A percentile compares a stretch with the other conserved stretches of the same genome.
phyloP scores from a whole-genome alignment of 352 stramenopile genomes.

The Phytophthora cactorum region DNA sequence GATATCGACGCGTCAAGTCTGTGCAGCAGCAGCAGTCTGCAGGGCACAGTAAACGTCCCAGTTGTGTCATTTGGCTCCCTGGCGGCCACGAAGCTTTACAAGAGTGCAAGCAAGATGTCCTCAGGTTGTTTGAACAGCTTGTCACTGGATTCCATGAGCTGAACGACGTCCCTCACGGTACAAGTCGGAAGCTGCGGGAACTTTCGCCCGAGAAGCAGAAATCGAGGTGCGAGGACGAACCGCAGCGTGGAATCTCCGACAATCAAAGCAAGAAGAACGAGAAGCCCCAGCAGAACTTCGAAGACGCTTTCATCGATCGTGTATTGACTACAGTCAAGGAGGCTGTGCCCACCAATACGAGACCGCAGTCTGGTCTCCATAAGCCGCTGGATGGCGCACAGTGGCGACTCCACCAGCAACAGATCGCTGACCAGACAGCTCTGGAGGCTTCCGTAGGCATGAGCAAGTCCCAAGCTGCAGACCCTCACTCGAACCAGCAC shows the following conservation, averaged over 20 bases:
- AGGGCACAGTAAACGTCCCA: conserved; percentile 29
- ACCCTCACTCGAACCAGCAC: conserved; percentile 14
- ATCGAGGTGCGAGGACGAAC: conserved; percentile 33
- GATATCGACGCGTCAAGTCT: conserved; percentile 31
- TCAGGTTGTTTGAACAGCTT: conserved; percentile 93
- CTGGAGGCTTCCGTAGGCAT: neutral
- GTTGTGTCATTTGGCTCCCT: conserved; percentile 85
- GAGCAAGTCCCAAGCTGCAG: conserved; percentile 12
- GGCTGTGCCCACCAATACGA: conserved; percentile 21
- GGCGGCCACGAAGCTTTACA: conserved; percentile 95
- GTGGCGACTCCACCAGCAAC: conserved; percentile 53
- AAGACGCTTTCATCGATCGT: conserved; percentile 91
- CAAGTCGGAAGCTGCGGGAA: conserved; percentile 28
- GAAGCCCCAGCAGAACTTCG: conserved; percentile 54
- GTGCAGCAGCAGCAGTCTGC: conserved; percentile 23
- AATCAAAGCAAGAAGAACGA: conserved; percentile 25
- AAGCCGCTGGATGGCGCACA: conserved; percentile 46
- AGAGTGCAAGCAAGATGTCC: conserved; percentile 89
- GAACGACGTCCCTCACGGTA: conserved; percentile 65
- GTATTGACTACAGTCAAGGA: conserved; percentile 75
- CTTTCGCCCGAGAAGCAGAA: conserved; percentile 9
- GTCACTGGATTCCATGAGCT: conserved; percentile 94
- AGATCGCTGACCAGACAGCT: conserved; percentile 28
- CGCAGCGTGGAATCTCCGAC: conserved; percentile 11
- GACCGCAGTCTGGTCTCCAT: conserved; percentile 10